Evolutionary conservation across 1,284 basidiomycete species (phyloP), one percentile per base, ranked within the genome.

Genomic region (Ustilago lituana): DNA sequence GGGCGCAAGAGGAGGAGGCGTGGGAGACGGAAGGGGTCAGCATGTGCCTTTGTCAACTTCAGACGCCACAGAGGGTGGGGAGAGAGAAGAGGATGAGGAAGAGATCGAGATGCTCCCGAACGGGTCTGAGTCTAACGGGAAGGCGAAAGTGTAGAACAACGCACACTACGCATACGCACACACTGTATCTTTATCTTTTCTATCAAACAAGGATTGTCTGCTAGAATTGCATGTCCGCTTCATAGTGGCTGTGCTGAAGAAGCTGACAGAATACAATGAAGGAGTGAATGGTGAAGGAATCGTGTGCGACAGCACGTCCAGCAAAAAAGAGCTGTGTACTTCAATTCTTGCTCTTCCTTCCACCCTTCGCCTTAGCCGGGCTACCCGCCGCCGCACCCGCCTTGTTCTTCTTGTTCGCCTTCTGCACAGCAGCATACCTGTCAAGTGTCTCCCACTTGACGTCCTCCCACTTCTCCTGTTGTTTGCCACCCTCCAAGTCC

Each of bases 51-150:
- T 69, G 19, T 15, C 60, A 17, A 63, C 60, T 8, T 33, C 39
- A 22, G 59, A 67, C 5, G 17, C 24, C 2, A 37, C 20, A 15
- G 49, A 49, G 9, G 19, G 32, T 6, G 49, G 33, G 22, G 35
- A 35, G 6, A 52, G 58, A 15, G 59, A 59, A 11, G 65, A 65
- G 2, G 70, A 62, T 3, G 73, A 76, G 23, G 73, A 76, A 43
- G 44, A 61, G 19, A 57, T 76, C 36, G 70, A 76, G 48, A 76
- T 76, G 73, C 58, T 76, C 7, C 70, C 73, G 4, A 55, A 64
- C 6, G 23, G 33, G 3, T n/a, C 33, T 24, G 44, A 52, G 17
- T 19, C 22, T 2, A 31, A 37, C 11, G 44, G 29, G 14, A 27
- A 46, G 3, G 37, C 29, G 20, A 9, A 11, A 26, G 32, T 11